Conservation (phyloP, 352 stramenopile species). For the Phytophthora aleatoria region DNA sequence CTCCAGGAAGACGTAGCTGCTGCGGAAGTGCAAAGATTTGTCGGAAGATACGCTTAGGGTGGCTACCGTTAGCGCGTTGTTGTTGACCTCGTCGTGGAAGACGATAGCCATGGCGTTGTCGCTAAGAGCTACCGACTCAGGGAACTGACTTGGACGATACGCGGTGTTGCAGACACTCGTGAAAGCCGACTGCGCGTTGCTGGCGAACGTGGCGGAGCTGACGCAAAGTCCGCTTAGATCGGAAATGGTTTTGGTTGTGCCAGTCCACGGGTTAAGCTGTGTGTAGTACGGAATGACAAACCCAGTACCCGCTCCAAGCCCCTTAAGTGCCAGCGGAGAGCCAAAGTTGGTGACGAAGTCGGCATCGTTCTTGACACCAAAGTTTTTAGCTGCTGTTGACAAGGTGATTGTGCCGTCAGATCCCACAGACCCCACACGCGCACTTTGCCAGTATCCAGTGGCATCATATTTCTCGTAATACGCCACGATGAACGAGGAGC, state of each 20-base stretch:
- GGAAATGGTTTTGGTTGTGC: slow-evolving; percentile 20
- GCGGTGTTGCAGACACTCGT: slow-evolving; percentile 45
- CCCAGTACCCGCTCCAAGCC: slow-evolving; percentile 8
- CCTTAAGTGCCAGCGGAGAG: slow-evolving; percentile 35
- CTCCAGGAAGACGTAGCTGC: slow-evolving; percentile 49
- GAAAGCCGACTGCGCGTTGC: slow-evolving; percentile 32
- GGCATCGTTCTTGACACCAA: slow-evolving; percentile 39
- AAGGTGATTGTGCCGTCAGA: slow-evolving; percentile 42
- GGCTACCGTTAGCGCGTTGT: slow-evolving; percentile 55
- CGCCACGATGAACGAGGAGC: slow-evolving; percentile 44
- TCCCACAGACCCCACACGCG: slow-evolving; percentile 45
- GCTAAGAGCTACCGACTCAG: slow-evolving; percentile 52
- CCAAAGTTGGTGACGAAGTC: slow-evolving; percentile 41
- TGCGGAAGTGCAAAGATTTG: slow-evolving; percentile 44
- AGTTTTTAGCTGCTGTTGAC: slow-evolving; percentile 25
- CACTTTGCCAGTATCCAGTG: slow-evolving; percentile 38
- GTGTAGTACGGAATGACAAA: slow-evolving; percentile 66
- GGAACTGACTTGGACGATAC: slow-evolving; percentile 42
- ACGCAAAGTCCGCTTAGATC: slow-evolving; percentile 47
- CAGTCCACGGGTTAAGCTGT: neutral
- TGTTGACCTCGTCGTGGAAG: slow-evolving; percentile 63
- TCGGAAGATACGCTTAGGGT: slow-evolving; percentile 37
- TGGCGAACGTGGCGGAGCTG: slow-evolving; percentile 38
- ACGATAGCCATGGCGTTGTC: slow-evolving; percentile 47
- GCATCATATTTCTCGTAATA: slow-evolving; percentile 38